These are phyloP conservation scores for Dipteronia dyeriana DNA, from an alignment of 345 rosid species.

Conservation along the genomic window DNA sequence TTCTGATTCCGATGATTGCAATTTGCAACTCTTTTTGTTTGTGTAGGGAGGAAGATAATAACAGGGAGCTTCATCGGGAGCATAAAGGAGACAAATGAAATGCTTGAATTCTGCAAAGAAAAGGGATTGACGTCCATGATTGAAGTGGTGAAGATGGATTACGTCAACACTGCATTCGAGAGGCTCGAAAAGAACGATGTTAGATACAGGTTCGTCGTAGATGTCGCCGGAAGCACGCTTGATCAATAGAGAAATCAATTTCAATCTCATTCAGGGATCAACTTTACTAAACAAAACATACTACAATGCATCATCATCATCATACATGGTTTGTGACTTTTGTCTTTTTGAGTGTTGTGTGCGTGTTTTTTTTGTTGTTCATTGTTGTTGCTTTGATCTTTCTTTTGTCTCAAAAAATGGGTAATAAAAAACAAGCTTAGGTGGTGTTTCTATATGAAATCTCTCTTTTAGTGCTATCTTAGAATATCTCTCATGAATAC, in stretches of 20 bases:
- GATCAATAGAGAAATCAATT: constrained; percentile 25
- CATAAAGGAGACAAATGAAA: constrained; percentile 82
- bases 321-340: background rate
- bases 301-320: background rate
- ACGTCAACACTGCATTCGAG: constrained; percentile 75
- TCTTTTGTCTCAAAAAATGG: too few species aligned
- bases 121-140: constrained; percentile 65
- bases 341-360: background rate
- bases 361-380: background rate
- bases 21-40: background rate
- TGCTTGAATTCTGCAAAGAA: constrained; percentile 75
- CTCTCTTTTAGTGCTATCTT: background rate
- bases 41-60: constrained; percentile 68
- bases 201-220: constrained; percentile 87
- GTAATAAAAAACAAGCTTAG: background rate
- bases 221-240: constrained; percentile 86
- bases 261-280: background rate
- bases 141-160: constrained; percentile 86
- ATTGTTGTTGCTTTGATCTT: background rate
- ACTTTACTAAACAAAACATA: background rate
- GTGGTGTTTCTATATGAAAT: background rate
- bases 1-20: background rate
- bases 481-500: too few species aligned
- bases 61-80: constrained; percentile 86
- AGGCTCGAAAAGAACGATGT: constrained; percentile 93